These are phyloP conservation scores for Thecaphora frezii DNA, from an alignment of 1,284 basidiomycete species.

Conservation along the genomic window DNA sequence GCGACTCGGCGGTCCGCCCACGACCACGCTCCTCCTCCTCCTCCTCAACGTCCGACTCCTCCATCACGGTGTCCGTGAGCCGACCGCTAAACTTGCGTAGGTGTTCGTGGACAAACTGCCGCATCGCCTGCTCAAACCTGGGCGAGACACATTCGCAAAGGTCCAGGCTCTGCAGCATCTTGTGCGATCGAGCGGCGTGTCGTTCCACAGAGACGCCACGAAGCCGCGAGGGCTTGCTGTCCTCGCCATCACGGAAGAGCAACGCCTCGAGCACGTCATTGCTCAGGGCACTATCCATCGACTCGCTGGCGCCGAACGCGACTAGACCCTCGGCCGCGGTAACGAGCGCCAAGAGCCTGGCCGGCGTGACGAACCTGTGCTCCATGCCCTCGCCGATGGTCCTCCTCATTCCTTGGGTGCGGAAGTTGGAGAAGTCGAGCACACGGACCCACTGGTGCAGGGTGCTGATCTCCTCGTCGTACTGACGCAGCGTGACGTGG, in stretches of 20 bases:
- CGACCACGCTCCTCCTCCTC: conserved; percentile 62
- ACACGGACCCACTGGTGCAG: conserved; percentile 47
- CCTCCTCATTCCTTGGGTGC: conserved; percentile 89
- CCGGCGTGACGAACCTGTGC: conserved; percentile 87
- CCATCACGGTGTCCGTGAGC: conserved; percentile 24
- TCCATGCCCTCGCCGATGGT: conserved; percentile 85
- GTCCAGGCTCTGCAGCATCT: conserved; percentile 78
- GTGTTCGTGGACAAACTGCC: conserved; percentile 77
- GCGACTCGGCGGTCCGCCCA: conserved; percentile 34
- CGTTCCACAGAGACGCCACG: conserved; percentile 55
- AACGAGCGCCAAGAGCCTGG: conserved; percentile 66
- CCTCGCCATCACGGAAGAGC: conserved; percentile 53
- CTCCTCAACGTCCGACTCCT: conserved; percentile 56
- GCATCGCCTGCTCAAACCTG: conserved; percentile 79
- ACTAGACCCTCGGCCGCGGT: conserved; percentile 50
- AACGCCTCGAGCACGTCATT: conserved; percentile 55
- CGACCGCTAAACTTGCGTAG: conserved; percentile 63
- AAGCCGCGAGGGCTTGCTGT: conserved; percentile 39
- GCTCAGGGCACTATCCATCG: conserved; percentile 56
- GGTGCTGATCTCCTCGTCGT: conserved; percentile 20
- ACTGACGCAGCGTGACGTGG: conserved; percentile 35
- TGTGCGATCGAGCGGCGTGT: conserved; percentile 29
- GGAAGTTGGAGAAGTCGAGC: conserved; percentile 79
- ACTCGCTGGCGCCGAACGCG: conserved; percentile 53
- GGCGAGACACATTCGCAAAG: conserved; percentile 90